Percentiles rank a stretch among this genome's conserved stretches.
Evolutionary conservation across 1,284 basidiomycete species (phyloP).

Genomic region (Pisolithus thermaeus): DNA sequence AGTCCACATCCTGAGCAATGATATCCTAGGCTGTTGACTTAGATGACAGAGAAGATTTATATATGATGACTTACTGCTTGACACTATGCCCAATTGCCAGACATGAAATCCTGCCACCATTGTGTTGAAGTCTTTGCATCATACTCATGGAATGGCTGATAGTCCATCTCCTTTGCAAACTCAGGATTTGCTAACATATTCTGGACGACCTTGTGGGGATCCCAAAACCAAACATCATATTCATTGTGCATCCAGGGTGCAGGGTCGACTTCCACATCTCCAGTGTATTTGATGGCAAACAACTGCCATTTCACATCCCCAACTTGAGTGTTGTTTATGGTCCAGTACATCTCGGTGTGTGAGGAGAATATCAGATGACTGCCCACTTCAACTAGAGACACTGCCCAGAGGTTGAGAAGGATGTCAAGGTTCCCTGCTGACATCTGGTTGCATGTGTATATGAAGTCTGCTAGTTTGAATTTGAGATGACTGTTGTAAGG

Average conservation of each 20-base stretch:
- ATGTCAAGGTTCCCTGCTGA: conserved; percentile 17
- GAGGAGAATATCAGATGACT: conserved; percentile 17
- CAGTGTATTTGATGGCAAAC: conserved; percentile 18
- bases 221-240: conserved; percentile 33
- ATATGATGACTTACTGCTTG: conserved; percentile 21
- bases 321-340: conserved; percentile 23
- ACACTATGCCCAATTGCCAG: conserved; percentile 22
- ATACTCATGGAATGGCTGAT: conserved; percentile 18
- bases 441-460: neutral
- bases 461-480: too few species aligned
- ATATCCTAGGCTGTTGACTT: conserved; percentile 1
- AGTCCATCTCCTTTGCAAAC: conserved; percentile 26
- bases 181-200: conserved; percentile 23
- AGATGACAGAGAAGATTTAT: neutral
- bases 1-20: conserved; percentile 12
- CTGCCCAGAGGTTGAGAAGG: conserved; percentile 25
- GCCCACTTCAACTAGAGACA: conserved; percentile 1
- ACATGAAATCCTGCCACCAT: conserved; percentile 15
- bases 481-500: too few species aligned
- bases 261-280: neutral
- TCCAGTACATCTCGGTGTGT: conserved; percentile 23
- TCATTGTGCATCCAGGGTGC: conserved; percentile 29
- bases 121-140: conserved; percentile 8
- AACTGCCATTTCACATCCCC: conserved; percentile 28
- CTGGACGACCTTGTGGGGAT: conserved; percentile 23